Percentiles rank a stretch among this genome's conserved stretches.
These are phyloP conservation scores for Nymphaea thermarum DNA, from an alignment of 164 flowering plant genomes.

Conservation along the genomic window DNA sequence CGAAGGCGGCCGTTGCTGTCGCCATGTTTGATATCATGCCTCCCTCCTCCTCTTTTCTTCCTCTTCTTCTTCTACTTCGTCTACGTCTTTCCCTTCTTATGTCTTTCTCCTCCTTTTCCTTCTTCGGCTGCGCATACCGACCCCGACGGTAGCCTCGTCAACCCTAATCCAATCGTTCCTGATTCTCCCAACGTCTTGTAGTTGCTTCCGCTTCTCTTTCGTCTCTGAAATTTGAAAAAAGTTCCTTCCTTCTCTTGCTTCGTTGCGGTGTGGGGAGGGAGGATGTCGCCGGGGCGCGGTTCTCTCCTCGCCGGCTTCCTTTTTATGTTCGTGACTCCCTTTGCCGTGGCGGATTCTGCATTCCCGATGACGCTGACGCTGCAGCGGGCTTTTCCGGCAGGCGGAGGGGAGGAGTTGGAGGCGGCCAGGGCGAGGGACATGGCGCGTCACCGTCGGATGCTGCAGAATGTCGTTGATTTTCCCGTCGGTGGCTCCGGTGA, in stretches of 20 bases:
- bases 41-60: not conserved
- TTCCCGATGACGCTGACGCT: slow-evolving; percentile 40
- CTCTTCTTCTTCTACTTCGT: not conserved
- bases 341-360: not conserved
- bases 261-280: not conserved
- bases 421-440: slow-evolving; percentile 49
- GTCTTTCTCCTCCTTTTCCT: too few relatives aligned
- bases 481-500: slow-evolving; percentile 58
- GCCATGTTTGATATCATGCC: not conserved
- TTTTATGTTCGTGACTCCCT: not conserved
- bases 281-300: not conserved
- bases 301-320: not conserved
- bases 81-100: too few relatives aligned
- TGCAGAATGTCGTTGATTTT: slow-evolving; percentile 81
- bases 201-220: not conserved
- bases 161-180: too few relatives aligned
- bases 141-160: too few relatives aligned
- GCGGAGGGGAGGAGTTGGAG: slow-evolving; percentile 23
- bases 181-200: too few relatives aligned
- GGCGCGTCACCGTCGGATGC: slow-evolving; percentile 52
- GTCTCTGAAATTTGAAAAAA: too few relatives aligned
- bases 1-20: not conserved
- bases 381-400: slow-evolving; percentile 53
- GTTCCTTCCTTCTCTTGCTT: too few relatives aligned
- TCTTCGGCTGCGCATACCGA: too few relatives aligned